Evolutionary conservation across 2,329 filamentous ascomycete species (phyloP).

Genomic region (Paramyrothecium roridum): DNA sequence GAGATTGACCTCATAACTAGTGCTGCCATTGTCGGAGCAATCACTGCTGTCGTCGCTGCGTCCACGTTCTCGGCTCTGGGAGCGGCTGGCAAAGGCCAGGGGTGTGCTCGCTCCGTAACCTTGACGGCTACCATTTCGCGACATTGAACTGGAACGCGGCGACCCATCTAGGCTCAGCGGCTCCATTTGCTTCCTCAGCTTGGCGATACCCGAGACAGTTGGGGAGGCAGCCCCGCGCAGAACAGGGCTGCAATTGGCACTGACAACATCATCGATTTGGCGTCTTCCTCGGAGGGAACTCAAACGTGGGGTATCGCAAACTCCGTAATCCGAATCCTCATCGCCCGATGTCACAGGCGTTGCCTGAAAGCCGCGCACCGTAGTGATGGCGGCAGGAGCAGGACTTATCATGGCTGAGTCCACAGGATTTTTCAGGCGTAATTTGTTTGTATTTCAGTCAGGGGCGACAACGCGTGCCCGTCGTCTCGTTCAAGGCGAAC

Average conservation of each 20-base stretch:
- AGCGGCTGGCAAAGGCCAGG: constrained; percentile 53
- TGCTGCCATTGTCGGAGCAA: constrained; percentile 64
- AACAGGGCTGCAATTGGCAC: constrained; percentile 60
- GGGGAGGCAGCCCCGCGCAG: constrained; percentile 52
- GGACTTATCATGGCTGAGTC: constrained; percentile 40
- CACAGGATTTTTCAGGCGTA: background rate
- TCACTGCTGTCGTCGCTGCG: constrained; percentile 51
- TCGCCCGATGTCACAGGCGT: constrained; percentile 54
- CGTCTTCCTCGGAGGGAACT: constrained; percentile 35
- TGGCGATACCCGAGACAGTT: constrained; percentile 71
- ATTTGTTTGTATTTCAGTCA: background rate
- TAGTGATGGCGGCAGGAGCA: constrained; percentile 47
- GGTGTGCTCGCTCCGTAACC: constrained; percentile 34
- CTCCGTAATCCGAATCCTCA: constrained; percentile 52
- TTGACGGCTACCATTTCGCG: constrained; percentile 44
- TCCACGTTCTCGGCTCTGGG: constrained; percentile 53
- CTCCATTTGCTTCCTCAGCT: constrained; percentile 78
- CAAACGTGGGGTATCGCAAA: constrained; percentile 32
- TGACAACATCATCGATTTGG: constrained; percentile 54
- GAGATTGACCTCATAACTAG: constrained; percentile 81
- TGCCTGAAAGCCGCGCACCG: constrained; percentile 54
- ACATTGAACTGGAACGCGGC: constrained; percentile 54
- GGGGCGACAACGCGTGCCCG: constrained; percentile 1
- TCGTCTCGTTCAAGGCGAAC: constrained; percentile 37
- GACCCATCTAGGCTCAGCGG: constrained; percentile 63